Evolutionary conservation across 176 grass and related monocot genomes (phyloP).

Genomic region (Cenchrus americanus): DNA sequence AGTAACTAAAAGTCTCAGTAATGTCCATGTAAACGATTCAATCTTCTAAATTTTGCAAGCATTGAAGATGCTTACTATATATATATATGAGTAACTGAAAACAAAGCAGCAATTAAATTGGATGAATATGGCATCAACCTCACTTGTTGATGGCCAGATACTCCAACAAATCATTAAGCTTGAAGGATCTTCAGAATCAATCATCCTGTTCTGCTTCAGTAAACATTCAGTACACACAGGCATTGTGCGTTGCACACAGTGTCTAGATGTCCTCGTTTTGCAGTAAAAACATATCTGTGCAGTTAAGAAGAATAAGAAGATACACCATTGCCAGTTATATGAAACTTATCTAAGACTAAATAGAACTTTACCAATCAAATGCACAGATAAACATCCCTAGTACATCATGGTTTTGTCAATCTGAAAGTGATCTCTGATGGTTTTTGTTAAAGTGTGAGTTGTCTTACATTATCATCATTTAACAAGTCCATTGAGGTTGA

Average conservation of each 20-base stretch:
- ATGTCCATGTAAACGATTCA: not conserved
- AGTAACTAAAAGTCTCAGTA: not conserved
- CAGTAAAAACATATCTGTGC: slow-evolving; percentile 53
- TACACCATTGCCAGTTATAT: slow-evolving; percentile 14
- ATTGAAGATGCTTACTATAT: not conserved
- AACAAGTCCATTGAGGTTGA: not conserved
- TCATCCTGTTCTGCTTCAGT: slow-evolving; percentile 21
- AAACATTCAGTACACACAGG: slow-evolving; percentile 46
- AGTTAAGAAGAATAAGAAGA: slow-evolving; percentile 24
- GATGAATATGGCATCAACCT: slow-evolving; percentile 46
- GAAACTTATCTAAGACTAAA: not conserved
- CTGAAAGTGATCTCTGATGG: not conserved
- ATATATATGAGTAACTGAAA: slow-evolving; percentile 20
- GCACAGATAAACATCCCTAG: slow-evolving; percentile 18
- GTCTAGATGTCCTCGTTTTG: slow-evolving; percentile 38
- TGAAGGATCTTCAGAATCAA: slow-evolving; percentile 31
- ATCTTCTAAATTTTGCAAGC: slow-evolving; percentile 11
- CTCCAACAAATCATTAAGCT: slow-evolving; percentile 48
- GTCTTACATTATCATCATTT: not conserved
- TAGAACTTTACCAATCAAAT: slow-evolving; percentile 10
- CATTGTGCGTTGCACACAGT: slow-evolving; percentile 19
- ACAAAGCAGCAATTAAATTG: slow-evolving; percentile 15
- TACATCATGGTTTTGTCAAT: not conserved
- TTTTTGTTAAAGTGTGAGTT: not conserved
- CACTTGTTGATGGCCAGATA: slow-evolving; percentile 47